A percentile compares a stretch with the other conserved stretches of the same genome.
phyloP scores from a whole-genome alignment of 345 rosid genomes.

The Fremontodendron californicum region DNA sequence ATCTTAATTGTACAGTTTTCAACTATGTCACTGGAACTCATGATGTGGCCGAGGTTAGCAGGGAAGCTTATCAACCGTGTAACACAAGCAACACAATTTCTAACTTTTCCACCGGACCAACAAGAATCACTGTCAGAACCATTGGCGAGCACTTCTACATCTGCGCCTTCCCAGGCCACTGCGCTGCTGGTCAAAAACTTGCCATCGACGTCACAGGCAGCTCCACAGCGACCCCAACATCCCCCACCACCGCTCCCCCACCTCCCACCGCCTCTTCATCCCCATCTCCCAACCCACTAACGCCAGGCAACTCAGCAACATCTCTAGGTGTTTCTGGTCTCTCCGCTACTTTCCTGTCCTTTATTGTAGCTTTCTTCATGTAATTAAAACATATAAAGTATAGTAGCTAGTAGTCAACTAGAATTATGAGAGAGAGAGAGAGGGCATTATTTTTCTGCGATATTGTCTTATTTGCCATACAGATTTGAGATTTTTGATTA shows the following conservation, averaged over 20 bases:
- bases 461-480: slow-evolving; percentile 1
- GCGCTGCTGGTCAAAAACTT: slow-evolving; percentile 31
- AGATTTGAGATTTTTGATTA: slow-evolving; percentile 3
- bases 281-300: slow-evolving; percentile 30
- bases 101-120: slow-evolving; percentile 22
- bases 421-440: neutral
- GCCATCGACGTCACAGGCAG: slow-evolving; percentile 20
- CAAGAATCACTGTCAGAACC: slow-evolving; percentile 32
- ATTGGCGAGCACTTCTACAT: slow-evolving; percentile 41
- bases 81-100: slow-evolving; percentile 17
- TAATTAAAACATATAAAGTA: slow-evolving; percentile 12
- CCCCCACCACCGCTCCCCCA: slow-evolving; percentile 9
- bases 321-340: slow-evolving; percentile 30
- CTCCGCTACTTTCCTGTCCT: slow-evolving; percentile 24
- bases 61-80: slow-evolving; percentile 31
- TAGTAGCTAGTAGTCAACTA: neutral
- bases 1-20: slow-evolving; percentile 19
- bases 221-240: slow-evolving; percentile 1
- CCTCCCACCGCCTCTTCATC: slow-evolving; percentile 16
- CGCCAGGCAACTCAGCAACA: slow-evolving; percentile 36
- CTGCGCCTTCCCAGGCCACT: slow-evolving; percentile 30
- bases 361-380: slow-evolving; percentile 28
- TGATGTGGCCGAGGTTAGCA: slow-evolving; percentile 36
- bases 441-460: slow-evolving; percentile 21
- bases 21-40: slow-evolving; percentile 22